phyloP scores from a whole-genome alignment of 202 grass and related monocot genomes.

The Eragrostis tef region DNA sequence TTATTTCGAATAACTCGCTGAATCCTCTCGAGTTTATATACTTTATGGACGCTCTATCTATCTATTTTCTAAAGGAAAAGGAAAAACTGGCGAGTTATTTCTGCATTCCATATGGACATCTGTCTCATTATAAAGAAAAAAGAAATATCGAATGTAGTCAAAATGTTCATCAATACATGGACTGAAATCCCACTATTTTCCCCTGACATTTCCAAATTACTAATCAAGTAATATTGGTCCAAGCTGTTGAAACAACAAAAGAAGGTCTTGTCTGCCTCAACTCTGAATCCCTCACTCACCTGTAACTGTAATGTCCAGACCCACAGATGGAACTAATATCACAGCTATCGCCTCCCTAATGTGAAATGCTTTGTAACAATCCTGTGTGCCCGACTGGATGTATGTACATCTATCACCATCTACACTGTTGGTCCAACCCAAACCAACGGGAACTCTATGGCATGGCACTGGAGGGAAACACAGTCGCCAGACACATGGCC shows the following conservation, averaged over 20 bases:
- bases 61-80: too few species aligned
- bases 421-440: neutral
- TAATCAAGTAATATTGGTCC: neutral
- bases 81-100: too few species aligned
- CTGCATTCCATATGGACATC: too few species aligned
- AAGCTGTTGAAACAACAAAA: neutral
- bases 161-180: too few species aligned
- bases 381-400: neutral
- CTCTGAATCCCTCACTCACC: neutral
- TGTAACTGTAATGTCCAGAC: too few species aligned
- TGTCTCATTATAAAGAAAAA: too few species aligned
- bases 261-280: neutral
- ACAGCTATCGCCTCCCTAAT: neutral
- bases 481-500: constrained; percentile 26
- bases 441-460: neutral
- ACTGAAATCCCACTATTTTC: neutral
- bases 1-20: too few species aligned
- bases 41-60: too few species aligned
- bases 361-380: neutral
- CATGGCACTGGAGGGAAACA: neutral
- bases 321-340: too few species aligned
- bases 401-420: neutral
- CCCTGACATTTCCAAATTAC: neutral
- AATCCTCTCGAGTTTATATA: too few species aligned
- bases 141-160: neutral